phyloP scores from a whole-genome alignment of 2,329 filamentous ascomycete species.

The Aspergillus sp. region DNA sequence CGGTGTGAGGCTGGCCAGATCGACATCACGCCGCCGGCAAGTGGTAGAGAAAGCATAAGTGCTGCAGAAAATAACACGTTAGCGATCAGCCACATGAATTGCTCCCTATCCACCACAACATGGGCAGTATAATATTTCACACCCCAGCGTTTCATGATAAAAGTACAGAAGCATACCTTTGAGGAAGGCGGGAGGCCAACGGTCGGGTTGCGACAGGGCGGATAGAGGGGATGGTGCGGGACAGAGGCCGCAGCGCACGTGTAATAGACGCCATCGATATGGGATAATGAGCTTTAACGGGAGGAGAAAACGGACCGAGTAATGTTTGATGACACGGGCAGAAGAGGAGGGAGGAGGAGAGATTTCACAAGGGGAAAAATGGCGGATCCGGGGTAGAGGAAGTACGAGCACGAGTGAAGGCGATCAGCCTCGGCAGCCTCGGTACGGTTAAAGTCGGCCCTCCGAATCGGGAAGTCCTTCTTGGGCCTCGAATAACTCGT shows the following conservation, averaged over 20 bases:
- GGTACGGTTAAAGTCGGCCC: slow-evolving; percentile 6
- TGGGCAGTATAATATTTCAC: background rate
- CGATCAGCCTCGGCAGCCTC: slow-evolving; percentile 9
- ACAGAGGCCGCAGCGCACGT: slow-evolving; percentile 48
- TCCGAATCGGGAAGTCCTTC: background rate
- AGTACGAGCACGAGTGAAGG: slow-evolving; percentile 5
- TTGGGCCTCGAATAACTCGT: background rate
- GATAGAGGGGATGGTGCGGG: slow-evolving; percentile 39
- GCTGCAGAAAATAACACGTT: slow-evolving; percentile 25
- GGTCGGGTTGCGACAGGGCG: slow-evolving; percentile 41
- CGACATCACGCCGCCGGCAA: slow-evolving; percentile 52
- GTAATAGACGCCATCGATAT: slow-evolving; percentile 50
- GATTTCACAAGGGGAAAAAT: background rate
- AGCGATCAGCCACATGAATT: background rate
- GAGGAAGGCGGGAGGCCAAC: slow-evolving; percentile 38
- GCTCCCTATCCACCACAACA: background rate
- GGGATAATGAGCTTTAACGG: background rate
- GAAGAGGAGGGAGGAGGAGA: background rate
- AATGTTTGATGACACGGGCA: background rate
- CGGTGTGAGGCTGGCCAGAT: slow-evolving; percentile 77
- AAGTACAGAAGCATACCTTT: slow-evolving; percentile 36
- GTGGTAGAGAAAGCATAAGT: slow-evolving; percentile 63
- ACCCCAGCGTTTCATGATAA: background rate
- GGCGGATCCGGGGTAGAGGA: background rate
- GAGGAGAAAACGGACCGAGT: background rate